A percentile compares a stretch with the other conserved stretches of the same genome.
phyloP scores from a whole-genome alignment of 2,329 filamentous ascomycete species.

The Penicillium sp. region DNA sequence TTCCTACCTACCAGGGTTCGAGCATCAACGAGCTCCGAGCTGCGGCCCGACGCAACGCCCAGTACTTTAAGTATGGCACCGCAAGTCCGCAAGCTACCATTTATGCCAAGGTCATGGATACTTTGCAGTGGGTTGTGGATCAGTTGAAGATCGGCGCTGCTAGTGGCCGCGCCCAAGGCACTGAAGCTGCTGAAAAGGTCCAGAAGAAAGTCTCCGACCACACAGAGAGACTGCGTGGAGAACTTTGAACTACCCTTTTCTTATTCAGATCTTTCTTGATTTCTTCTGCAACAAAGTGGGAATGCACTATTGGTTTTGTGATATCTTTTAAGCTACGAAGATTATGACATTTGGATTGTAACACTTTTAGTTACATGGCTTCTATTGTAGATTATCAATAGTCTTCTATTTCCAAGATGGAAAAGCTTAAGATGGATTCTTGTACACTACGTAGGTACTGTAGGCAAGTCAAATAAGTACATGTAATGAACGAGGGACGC shows the following conservation, averaged over 20 bases:
- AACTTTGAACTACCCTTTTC: conserved; percentile 24
- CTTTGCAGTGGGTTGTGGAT: conserved; percentile 47
- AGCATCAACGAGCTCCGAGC: conserved; percentile 68
- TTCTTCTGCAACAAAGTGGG: background rate
- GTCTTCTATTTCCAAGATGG: too few species aligned
- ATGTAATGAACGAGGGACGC: too few species aligned
- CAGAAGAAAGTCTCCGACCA: conserved; percentile 51
- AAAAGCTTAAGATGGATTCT: background rate
- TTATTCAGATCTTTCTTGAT: background rate
- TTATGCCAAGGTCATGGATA: conserved; percentile 58
- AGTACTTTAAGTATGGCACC: conserved; percentile 75
- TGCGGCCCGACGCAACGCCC: conserved; percentile 67
- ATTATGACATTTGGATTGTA: conserved; percentile 14
- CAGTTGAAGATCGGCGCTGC: conserved; percentile 49
- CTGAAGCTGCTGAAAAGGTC: conserved; percentile 46
- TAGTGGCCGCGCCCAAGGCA: conserved; percentile 47
- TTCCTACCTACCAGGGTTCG: conserved; percentile 65
- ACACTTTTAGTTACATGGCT: background rate
- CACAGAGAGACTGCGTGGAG: conserved; percentile 34
- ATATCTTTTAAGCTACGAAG: conserved; percentile 14
- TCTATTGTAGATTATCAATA: background rate
- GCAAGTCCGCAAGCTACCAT: conserved; percentile 63
- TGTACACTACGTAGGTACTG: too few species aligned
- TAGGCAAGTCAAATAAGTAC: too few species aligned
- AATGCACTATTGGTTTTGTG: background rate